Conservation (phyloP, 2,329 filamentous ascomycete species). For the Penicillium sp. region DNA sequence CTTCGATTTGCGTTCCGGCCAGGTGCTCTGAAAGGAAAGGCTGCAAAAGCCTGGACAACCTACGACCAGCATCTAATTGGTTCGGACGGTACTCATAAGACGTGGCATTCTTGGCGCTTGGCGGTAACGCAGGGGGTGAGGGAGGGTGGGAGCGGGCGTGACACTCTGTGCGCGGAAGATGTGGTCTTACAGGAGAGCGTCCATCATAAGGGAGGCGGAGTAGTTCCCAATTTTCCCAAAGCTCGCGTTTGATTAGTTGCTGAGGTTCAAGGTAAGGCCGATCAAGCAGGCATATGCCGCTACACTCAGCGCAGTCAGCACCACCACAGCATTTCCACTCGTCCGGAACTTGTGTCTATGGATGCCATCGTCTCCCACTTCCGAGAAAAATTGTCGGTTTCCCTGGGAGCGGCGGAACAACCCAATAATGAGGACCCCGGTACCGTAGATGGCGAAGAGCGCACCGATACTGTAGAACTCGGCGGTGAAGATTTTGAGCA, state of each 20-base stretch:
- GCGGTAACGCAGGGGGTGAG: slow-evolving; percentile 31
- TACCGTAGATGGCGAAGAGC: slow-evolving; percentile 88
- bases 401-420: slow-evolving; percentile 87
- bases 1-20: too few species aligned
- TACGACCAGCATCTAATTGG: too few species aligned
- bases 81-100: too few species aligned
- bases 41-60: too few species aligned
- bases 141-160: neutral
- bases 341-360: slow-evolving; percentile 64
- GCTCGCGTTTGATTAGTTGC: slow-evolving; percentile 19
- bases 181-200: neutral
- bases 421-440: slow-evolving; percentile 78
- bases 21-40: too few species aligned
- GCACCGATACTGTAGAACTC: slow-evolving; percentile 99
- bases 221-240: neutral
- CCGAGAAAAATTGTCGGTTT: slow-evolving; percentile 84
- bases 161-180: slow-evolving; percentile 16
- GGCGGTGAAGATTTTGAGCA: slow-evolving; percentile 93
- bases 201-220: neutral
- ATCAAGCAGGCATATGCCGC: slow-evolving; percentile 63
- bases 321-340: slow-evolving; percentile 66
- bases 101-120: slow-evolving; percentile 37
- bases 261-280: slow-evolving; percentile 58
- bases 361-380: slow-evolving; percentile 59
- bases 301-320: slow-evolving; percentile 63